Base-by-base conservation (phyloP, 352 stramenopile species). In the Phytophthora melonis region DNA sequence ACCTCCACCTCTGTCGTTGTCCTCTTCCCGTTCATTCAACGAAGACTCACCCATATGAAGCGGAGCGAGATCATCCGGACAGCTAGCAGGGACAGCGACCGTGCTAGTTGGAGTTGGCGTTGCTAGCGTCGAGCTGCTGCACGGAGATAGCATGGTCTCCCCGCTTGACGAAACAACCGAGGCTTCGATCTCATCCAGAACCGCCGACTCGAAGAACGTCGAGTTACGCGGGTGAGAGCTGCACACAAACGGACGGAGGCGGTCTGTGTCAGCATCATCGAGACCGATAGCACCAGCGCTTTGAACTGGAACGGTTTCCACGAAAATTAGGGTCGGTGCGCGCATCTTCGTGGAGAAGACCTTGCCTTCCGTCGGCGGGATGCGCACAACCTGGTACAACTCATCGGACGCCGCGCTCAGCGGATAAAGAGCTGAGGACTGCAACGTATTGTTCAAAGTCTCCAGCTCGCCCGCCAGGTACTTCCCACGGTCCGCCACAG, bases 281-380 rank as follows among this genome's bases (percentile, higher is more conserved):
- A 76, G 61, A 41, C 53, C 74, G 41, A 87, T 59, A 0, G 70
- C 56, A 6, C 66, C 74, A n/a, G 68, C 62, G 11, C 75, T 80
- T 64, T 92, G 75, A 9, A 94, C 79, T 41, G 86, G 86, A 25
- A 93, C 76, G 13, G 82, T 88, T 61, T 94, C 88, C 1, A 94
- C 75, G 55, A 93, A 93, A 45, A 94, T 90, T 16, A 94, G 69
- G 34, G 88, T 94, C 13, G 88, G 88, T 3, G 88, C 88, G 19
- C 88, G 86, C 84, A 93, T 92, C 77, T 94, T 94, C 9, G 88
- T 94, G n/a, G 88, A 92, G 36, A 94, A 94, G 16, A 94, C 88
- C 68, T 92, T 94, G 57, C 88, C 88, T 81, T 94, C 88, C 9
- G 69, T 89, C 8, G 85, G 86, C 30, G 88, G 85, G 27, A 94